phyloP scores from a whole-genome alignment of 495 filamentous ascomycete species.

The Penicillium paxilli region DNA sequence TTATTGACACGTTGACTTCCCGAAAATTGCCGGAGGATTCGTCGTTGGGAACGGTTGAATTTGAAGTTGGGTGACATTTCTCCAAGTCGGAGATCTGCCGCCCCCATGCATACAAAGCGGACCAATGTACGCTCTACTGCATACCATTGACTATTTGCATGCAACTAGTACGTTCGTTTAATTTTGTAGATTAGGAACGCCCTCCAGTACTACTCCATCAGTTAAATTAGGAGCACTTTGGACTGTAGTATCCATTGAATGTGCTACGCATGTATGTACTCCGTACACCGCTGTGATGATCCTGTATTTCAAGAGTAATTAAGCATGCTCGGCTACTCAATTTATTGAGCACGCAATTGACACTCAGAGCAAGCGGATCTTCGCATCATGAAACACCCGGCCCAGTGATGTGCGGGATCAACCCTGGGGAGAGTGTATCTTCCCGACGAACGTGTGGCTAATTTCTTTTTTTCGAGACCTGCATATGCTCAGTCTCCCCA shows the following conservation, averaged over 20 bases:
- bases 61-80: slow-evolving; percentile 7
- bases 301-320: too few relatives aligned
- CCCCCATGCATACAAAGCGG: neutral
- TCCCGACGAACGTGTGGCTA: slow-evolving; percentile 3
- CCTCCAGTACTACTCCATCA: too few relatives aligned
- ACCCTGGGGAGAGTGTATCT: slow-evolving; percentile 9
- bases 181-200: too few relatives aligned
- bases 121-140: neutral
- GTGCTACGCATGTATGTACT: neutral
- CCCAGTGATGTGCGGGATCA: slow-evolving; percentile 24
- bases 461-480: neutral
- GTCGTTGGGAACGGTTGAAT: neutral
- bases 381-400: slow-evolving; percentile 18
- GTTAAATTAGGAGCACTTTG: too few relatives aligned
- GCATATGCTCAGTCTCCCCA: neutral
- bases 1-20: neutral
- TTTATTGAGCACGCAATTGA: neutral
- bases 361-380: slow-evolving; percentile 21
- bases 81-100: slow-evolving; percentile 12
- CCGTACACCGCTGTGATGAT: neutral
- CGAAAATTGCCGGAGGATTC: slow-evolving; percentile 8
- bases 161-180: too few relatives aligned
- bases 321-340: too few relatives aligned
- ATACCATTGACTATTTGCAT: too few relatives aligned
- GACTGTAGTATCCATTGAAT: too few relatives aligned